Evolutionary conservation across 2,329 filamentous ascomycete species (phyloP).

Genomic region (Zelopaecilomyces penicillatus): DNA sequence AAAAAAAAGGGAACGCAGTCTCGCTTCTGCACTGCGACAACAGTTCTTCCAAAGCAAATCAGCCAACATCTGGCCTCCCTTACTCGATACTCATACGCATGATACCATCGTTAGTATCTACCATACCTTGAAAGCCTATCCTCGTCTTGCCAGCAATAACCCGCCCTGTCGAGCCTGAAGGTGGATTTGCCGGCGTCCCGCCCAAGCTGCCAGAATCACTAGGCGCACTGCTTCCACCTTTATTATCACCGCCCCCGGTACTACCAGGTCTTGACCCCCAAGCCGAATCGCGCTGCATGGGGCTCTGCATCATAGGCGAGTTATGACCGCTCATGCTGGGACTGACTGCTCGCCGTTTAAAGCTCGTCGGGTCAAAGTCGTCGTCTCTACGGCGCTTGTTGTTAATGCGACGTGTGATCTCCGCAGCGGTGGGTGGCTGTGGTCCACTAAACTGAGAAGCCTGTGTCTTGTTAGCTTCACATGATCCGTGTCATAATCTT

Average conservation of each 20-base stretch:
- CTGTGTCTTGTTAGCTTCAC: constrained; percentile 8
- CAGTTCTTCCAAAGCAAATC: not conserved
- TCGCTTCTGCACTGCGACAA: not conserved
- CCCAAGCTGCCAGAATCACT: constrained; percentile 39
- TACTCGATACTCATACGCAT: constrained; percentile 98
- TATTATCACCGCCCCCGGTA: constrained; percentile 40
- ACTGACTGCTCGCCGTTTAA: constrained; percentile 86
- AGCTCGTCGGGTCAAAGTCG: constrained; percentile 77
- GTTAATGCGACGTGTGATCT: constrained; percentile 70
- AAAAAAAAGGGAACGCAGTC: not conserved
- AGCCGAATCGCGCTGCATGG: constrained; percentile 62
- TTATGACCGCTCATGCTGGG: constrained; percentile 87
- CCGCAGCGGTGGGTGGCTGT: constrained; percentile 56
- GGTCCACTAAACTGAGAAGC: constrained; percentile 23
- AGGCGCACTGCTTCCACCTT: constrained; percentile 42
- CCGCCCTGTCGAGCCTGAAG: constrained; percentile 32
- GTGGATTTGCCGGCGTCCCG: constrained; percentile 19
- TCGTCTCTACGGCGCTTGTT: constrained; percentile 82
- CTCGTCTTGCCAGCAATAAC: constrained; percentile 46
- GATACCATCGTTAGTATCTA: constrained; percentile 85
- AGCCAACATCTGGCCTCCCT: not conserved
- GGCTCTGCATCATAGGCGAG: constrained; percentile 79
- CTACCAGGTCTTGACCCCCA: constrained; percentile 67
- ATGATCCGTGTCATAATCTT: not conserved
- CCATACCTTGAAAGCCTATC: constrained; percentile 85